Base-by-base conservation (phyloP, 1,284 basidiomycete species). In the Ceratobasidium sp. region DNA sequence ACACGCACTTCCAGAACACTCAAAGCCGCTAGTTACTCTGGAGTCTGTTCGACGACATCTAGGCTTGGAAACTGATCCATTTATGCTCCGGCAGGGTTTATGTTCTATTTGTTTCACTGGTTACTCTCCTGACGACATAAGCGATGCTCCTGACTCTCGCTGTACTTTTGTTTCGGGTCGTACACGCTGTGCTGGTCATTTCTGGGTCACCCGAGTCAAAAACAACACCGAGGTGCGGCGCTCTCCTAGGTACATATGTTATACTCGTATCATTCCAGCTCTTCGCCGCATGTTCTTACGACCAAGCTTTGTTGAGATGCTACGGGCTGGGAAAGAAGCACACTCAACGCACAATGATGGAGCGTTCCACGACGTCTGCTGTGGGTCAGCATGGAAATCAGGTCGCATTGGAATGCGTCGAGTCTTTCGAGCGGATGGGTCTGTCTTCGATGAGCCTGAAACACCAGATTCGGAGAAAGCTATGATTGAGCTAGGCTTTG, bases 361-460 rank as follows among this genome's bases (percentile, higher is more conserved):
- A 3, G 28, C 16, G 14, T 32, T 47, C 18, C 44, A 30, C 16
- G 61, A 63, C 32, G 23, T 63, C 18, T 63, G 43, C 61, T 44
- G 44, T 49, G 61, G 61, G 26, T 6, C 43, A 14, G 44, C 28
- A 2, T 14, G 13, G 43, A 7, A 47, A 30, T 28, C 43, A 6
- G 28, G 9, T 4, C 61, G 61, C 8, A 16, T 63, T 28, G 61
- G 61, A 8, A 21, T 21, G 26, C 23, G n/a, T 8, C 43, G 43
- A 6, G 61, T 63, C 18, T 63, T 47, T 21, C 32, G 61, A 4
- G 8, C 26, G 5, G 44, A 63, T 44, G 61, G 61, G 11, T 28
- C 61, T 30, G 61, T 63, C 11, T 9, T 21, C 1, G 61, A 63
- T 21, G 61, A 63, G 21, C n/a, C 61, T 41, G 23, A 11, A 62